Evolutionary conservation across 352 stramenopile species (phyloP).

Genomic region (Blastocystis sp.): DNA sequence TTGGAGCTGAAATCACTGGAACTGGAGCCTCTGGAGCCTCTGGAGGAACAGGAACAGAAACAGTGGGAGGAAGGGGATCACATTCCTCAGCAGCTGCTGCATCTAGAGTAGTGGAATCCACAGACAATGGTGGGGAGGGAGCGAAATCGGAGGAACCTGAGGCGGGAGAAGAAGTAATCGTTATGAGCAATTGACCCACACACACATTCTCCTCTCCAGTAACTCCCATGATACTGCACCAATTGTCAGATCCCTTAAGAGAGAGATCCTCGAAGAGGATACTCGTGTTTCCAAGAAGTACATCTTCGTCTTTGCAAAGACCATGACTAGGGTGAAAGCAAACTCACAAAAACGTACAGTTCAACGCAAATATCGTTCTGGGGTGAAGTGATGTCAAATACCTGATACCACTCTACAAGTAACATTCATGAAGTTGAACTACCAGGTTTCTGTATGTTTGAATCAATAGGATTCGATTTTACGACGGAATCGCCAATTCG

Average conservation of each 20-base stretch:
- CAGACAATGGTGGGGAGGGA: too few relatives aligned
- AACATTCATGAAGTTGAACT: neutral
- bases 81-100: neutral
- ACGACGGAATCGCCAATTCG: neutral
- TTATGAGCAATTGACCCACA: neutral
- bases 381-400: neutral
- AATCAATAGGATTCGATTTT: neutral
- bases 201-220: neutral
- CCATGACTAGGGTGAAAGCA: neutral
- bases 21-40: too few relatives aligned
- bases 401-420: slow-evolving; percentile 15
- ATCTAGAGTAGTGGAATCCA: too few relatives aligned
- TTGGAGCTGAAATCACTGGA: too few relatives aligned
- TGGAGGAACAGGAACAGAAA: neutral
- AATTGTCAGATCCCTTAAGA: neutral
- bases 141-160: neutral
- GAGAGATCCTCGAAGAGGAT: neutral
- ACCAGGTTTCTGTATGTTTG: neutral
- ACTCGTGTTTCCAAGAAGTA: neutral
- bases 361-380: slow-evolving; percentile 10
- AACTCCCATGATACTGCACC: slow-evolving; percentile 8
- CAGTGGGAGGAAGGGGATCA: neutral
- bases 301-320: neutral
- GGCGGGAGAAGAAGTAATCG: neutral
- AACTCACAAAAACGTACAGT: neutral